Percentiles rank a stretch among this genome's conserved stretches.
Conservation (phyloP, 306 rosid genomes). For the Chamaecrista fasciculata region DNA sequence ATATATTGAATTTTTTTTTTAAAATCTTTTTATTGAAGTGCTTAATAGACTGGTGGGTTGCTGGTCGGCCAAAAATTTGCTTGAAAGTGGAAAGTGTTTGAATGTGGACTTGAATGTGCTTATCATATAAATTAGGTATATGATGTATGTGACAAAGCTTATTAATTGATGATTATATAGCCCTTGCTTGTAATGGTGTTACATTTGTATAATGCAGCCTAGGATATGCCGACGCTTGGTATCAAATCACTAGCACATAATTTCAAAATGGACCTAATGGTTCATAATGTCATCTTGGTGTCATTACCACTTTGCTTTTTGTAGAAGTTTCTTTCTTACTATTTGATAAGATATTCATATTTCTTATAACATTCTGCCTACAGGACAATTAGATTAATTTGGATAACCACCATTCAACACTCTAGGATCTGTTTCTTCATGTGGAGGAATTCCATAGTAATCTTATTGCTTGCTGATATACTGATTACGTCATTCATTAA, state of each 20-base stretch:
- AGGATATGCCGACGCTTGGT: conserved; percentile 39
- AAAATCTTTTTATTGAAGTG: conserved; percentile 21
- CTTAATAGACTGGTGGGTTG: conserved; percentile 20
- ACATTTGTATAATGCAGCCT: conserved; percentile 1
- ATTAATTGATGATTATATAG: not conserved
- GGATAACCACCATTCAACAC: not conserved
- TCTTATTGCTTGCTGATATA: not conserved
- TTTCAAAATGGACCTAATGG: not conserved
- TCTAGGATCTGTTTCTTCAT: not conserved
- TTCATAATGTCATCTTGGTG: not conserved
- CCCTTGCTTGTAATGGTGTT: not conserved
- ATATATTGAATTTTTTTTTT: not conserved
- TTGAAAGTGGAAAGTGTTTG: conserved; percentile 3
- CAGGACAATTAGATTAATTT: not conserved
- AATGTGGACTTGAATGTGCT: conserved; percentile 25
- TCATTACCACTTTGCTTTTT: conserved; percentile 16
- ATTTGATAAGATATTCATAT: conserved; percentile 14
- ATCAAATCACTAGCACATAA: conserved; percentile 9
- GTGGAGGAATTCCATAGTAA: not conserved
- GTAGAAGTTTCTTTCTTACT: conserved; percentile 5
- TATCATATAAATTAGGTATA: not conserved
- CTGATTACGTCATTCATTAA: conserved; percentile 18
- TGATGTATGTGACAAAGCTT: not conserved
- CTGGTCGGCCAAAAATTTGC: conserved; percentile 31
- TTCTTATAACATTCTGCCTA: not conserved